These are phyloP conservation scores for Amphicarpaea edgeworthii DNA, from an alignment of 306 rosid species.

Conservation along the genomic window DNA sequence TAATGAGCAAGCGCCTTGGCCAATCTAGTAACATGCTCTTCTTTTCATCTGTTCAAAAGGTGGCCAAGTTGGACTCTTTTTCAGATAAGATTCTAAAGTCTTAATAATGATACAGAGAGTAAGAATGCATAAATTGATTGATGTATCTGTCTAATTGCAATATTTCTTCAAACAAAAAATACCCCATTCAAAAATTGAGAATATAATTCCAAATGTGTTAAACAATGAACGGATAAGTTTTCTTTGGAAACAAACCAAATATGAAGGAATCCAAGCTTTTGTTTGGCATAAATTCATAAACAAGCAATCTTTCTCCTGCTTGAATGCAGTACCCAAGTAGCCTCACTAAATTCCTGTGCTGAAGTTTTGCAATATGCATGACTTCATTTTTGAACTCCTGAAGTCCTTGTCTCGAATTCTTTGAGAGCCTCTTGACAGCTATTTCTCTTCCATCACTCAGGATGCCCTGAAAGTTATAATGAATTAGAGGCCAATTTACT, in stretches of 20 bases:
- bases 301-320: slow-evolving; percentile 21
- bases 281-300: no score
- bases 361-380: slow-evolving; percentile 55
- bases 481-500: background rate
- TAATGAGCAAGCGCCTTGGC: slow-evolving; percentile 49
- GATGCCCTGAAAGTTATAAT: slow-evolving; percentile 48
- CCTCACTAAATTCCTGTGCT: slow-evolving; percentile 65
- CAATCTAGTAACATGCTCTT: slow-evolving; percentile 38
- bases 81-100: background rate
- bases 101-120: no score
- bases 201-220: no score
- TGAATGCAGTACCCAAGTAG: slow-evolving; percentile 60
- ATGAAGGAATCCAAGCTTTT: no score
- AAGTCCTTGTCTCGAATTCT: slow-evolving; percentile 56
- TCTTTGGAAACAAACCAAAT: no score
- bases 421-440: slow-evolving; percentile 64
- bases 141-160: no score
- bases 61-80: background rate
- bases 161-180: no score
- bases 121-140: no score
- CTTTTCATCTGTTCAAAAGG: slow-evolving; percentile 30
- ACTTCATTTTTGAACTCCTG: slow-evolving; percentile 64
- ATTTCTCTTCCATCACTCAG: slow-evolving; percentile 56
- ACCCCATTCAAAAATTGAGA: no score
- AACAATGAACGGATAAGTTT: no score